phyloP scores from a whole-genome alignment of 768 basidiomycete genomes.

The Porphyrellus cyaneotinctus region DNA sequence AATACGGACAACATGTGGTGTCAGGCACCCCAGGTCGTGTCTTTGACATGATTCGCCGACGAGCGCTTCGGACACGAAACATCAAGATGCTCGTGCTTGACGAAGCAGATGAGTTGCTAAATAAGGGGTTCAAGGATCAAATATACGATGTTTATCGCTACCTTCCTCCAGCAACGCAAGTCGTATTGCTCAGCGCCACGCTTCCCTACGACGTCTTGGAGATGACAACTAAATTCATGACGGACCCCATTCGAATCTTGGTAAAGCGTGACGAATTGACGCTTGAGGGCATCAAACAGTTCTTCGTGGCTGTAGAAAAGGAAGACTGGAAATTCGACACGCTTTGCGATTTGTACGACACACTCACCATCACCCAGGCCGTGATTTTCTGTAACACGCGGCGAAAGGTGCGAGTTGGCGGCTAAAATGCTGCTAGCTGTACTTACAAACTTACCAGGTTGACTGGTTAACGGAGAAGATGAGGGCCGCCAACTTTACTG shows the following conservation, averaged over 20 bases:
- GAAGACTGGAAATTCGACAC: constrained; percentile 99
- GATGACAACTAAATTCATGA: constrained; percentile 99
- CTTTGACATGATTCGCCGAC: constrained; percentile 97
- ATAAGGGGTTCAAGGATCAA: constrained; percentile 99
- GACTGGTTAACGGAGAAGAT: constrained; percentile 99
- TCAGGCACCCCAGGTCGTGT: constrained; percentile 97
- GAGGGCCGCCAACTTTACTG: constrained; percentile 97
- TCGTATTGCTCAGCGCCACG: constrained; percentile 93
- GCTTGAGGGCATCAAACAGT: constrained; percentile 93
- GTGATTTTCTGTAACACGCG: constrained; percentile 99
- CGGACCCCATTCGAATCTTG: constrained; percentile 94
- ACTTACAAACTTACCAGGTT: constrained; percentile 49
- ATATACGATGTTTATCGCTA: constrained; percentile 99
- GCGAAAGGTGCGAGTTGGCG: constrained; percentile 65
- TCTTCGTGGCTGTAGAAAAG: constrained; percentile 98
- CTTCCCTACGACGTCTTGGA: constrained; percentile 96
- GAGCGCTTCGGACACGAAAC: constrained; percentile 89
- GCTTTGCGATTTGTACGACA: constrained; percentile 95
- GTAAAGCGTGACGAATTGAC: constrained; percentile 99
- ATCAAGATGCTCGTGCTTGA: constrained; percentile 97
- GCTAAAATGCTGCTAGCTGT: not conserved
- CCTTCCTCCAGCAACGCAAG: constrained; percentile 94
- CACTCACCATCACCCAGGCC: constrained; percentile 97
- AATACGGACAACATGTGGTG: constrained; percentile 96
- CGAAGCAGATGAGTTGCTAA: constrained; percentile 93